A percentile compares a stretch with the other conserved stretches of the same genome.
phyloP scores from a whole-genome alignment of 2,329 filamentous ascomycete species.

The Ophiosphaerella korrae region DNA sequence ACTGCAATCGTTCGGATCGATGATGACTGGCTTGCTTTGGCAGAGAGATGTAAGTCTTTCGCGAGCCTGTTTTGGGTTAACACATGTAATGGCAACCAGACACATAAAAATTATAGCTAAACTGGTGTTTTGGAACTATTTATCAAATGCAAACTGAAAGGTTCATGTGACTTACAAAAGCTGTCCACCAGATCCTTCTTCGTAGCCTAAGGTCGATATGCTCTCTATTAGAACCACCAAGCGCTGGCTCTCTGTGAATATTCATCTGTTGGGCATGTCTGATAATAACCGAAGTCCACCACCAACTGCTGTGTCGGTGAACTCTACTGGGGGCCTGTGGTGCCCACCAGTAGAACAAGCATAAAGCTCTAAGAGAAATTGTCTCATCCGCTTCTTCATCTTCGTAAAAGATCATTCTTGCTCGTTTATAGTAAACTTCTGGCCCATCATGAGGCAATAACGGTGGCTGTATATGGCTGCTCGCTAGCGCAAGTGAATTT shows the following conservation, averaged over 20 bases:
- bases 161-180: constrained; percentile 17
- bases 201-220: constrained; percentile 20
- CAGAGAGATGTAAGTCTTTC: constrained; percentile 27
- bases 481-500: constrained; percentile 24
- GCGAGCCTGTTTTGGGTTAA: constrained; percentile 17
- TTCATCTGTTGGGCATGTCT: constrained; percentile 31
- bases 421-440: constrained; percentile 24
- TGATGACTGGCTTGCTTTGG: constrained; percentile 28
- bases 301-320: constrained; percentile 22
- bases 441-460: constrained; percentile 25
- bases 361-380: constrained; percentile 23
- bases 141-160: not conserved
- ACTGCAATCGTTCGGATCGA: constrained; percentile 28
- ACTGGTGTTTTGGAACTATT: no score
- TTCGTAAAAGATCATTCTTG: constrained; percentile 26
- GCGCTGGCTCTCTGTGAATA: constrained; percentile 23
- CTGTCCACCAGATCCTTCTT: constrained; percentile 31
- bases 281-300: constrained; percentile 30
- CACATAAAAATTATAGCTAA: no score
- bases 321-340: constrained; percentile 23
- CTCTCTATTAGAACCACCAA: constrained; percentile 11
- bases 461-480: constrained; percentile 26
- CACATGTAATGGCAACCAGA: not conserved
- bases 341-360: constrained; percentile 31
- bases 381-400: constrained; percentile 26